A percentile compares a stretch with the other conserved stretches of the same genome.
phyloP scores from a whole-genome alignment of 805 yeast species.

The Komagataella pastoris region DNA sequence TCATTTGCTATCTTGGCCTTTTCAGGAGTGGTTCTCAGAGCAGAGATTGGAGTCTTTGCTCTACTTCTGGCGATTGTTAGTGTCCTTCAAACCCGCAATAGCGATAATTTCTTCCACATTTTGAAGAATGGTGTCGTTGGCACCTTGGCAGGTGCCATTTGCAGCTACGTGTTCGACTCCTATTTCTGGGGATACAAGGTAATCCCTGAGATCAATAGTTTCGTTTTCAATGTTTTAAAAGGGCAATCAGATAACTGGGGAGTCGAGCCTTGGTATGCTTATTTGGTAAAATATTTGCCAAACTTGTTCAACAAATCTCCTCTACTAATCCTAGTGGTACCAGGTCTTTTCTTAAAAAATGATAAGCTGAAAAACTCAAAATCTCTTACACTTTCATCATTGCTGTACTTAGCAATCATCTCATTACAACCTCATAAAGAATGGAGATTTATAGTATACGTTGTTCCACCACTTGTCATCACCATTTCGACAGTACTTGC shows the following conservation, averaged over 20 bases:
- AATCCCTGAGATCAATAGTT: constrained; percentile 61
- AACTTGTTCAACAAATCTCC: constrained; percentile 33
- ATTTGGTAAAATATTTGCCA: constrained; percentile 42
- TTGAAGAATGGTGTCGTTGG: constrained; percentile 34
- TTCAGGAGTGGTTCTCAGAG: constrained; percentile 54
- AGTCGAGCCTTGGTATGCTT: constrained; percentile 56
- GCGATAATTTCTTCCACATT: constrained; percentile 6
- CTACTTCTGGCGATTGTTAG: constrained; percentile 33
- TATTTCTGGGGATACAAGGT: constrained; percentile 54
- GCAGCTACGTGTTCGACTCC: constrained; percentile 48
- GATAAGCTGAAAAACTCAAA: constrained; percentile 18
- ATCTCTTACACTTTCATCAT: constrained; percentile 34
- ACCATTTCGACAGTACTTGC: constrained; percentile 52
- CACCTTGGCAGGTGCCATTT: constrained; percentile 29
- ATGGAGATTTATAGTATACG: constrained; percentile 79
- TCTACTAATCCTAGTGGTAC: constrained; percentile 22
- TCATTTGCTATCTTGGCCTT: constrained; percentile 42
- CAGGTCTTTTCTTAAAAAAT: constrained; percentile 17
- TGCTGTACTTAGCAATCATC: constrained; percentile 45
- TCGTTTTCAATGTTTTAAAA: constrained; percentile 60
- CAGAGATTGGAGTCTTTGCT: constrained; percentile 52
- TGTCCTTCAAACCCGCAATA: constrained; percentile 23
- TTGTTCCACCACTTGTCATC: constrained; percentile 54
- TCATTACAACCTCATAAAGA: constrained; percentile 88
- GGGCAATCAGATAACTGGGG: constrained; percentile 82